Conservation (phyloP, 1,284 basidiomycete genomes). For the Lentinula novae-zelandiae region DNA sequence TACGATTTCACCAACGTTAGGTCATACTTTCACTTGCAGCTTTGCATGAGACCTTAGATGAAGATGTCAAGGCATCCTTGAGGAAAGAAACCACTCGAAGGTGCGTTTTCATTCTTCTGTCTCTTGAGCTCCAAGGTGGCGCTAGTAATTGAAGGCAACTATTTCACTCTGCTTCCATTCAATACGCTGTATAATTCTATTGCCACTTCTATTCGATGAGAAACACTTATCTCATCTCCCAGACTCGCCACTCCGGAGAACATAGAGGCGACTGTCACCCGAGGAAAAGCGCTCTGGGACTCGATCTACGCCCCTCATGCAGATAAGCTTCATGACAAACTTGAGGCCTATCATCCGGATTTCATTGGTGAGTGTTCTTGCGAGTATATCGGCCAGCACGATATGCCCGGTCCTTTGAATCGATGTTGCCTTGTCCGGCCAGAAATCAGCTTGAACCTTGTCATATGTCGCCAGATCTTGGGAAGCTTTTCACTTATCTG, state of each 20-base stretch:
- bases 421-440: constrained; percentile 1
- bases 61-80: constrained; percentile 72
- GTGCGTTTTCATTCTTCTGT: constrained; percentile 36
- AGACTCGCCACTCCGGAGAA: constrained; percentile 63
- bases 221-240: constrained; percentile 17
- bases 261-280: constrained; percentile 60
- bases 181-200: not conserved
- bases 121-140: not conserved
- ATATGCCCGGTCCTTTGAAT: constrained; percentile 14
- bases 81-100: constrained; percentile 57
- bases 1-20: constrained; percentile 34
- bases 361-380: constrained; percentile 67
- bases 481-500: constrained; percentile 12
- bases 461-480: constrained; percentile 10
- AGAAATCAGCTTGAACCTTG: constrained; percentile 1
- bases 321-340: constrained; percentile 86
- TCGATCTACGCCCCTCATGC: constrained; percentile 90
- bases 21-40: constrained; percentile 82
- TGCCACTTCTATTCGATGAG: constrained; percentile 5
- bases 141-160: not conserved
- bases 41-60: constrained; percentile 70
- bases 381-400: not conserved
- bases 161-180: not conserved
- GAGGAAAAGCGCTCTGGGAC: constrained; percentile 79
- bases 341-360: constrained; percentile 82